Conservation (phyloP, 805 yeast species). For the Kurtzmaniella cleridarum region DNA sequence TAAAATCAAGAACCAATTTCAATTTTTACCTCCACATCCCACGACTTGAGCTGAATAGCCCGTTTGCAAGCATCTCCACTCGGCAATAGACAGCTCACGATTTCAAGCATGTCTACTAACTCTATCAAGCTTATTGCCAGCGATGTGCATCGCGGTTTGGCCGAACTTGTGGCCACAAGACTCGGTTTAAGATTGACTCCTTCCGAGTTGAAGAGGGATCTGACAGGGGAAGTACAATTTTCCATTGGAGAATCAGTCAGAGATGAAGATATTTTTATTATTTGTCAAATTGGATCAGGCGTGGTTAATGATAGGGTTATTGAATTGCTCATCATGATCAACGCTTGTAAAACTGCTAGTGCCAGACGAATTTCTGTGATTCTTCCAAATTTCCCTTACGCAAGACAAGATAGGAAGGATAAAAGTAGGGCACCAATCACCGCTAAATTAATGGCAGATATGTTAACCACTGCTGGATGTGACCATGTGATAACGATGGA, state of each 20-base stretch:
- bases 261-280: slow-evolving; percentile 82
- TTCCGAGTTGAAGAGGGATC: slow-evolving; percentile 57
- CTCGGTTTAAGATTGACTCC: slow-evolving; percentile 59
- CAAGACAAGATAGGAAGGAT: slow-evolving; percentile 86
- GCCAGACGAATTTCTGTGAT: slow-evolving; percentile 81
- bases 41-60: background rate
- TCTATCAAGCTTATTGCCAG: slow-evolving; percentile 65
- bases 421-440: slow-evolving; percentile 83
- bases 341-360: slow-evolving; percentile 78
- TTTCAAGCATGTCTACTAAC: slow-evolving; percentile 57
- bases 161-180: slow-evolving; percentile 61
- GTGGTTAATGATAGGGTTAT: slow-evolving; percentile 69
- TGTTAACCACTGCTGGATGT: slow-evolving; percentile 80
- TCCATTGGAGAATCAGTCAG: slow-evolving; percentile 83
- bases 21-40: background rate
- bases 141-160: slow-evolving; percentile 63
- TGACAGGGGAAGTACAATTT: slow-evolving; percentile 70
- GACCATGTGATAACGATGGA: slow-evolving; percentile 86
- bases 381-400: slow-evolving; percentile 78
- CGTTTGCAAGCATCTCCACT: background rate
- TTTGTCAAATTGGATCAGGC: slow-evolving; percentile 84
- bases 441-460: slow-evolving; percentile 78
- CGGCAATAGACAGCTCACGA: background rate
- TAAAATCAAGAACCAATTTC: background rate
- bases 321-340: slow-evolving; percentile 72